Percentiles rank a stretch among this genome's conserved stretches.
Conservation (phyloP, 2,329 filamentous ascomycete species). For the Aspergillus sergii region DNA sequence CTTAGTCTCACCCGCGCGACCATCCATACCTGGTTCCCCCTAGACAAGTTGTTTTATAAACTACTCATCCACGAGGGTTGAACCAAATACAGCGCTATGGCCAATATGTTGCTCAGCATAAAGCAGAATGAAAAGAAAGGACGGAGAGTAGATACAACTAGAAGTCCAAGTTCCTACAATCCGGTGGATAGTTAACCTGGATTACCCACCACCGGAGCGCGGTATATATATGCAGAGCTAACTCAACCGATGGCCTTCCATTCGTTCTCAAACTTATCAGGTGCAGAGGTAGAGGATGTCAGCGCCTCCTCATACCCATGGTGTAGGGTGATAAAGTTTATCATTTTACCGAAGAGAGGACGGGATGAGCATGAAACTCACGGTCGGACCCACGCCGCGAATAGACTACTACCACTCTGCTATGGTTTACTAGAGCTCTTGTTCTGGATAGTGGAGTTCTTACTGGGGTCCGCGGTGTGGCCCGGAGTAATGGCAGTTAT, state of each 20-base stretch:
- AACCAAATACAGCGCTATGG: neutral
- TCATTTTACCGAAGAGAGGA: neutral
- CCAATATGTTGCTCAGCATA: neutral
- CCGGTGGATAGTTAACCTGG: neutral
- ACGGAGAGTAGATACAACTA: neutral
- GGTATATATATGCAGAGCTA: neutral
- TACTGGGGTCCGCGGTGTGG: neutral
- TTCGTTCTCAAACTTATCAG: slow-evolving; percentile 14
- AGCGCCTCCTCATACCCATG: slow-evolving; percentile 34
- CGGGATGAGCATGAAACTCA: neutral
- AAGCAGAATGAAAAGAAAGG: neutral
- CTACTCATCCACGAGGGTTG: neutral
- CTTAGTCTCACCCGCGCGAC: neutral
- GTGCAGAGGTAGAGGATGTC: slow-evolving; percentile 4
- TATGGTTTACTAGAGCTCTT: neutral
- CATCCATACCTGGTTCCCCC: neutral
- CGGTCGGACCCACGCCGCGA: neutral
- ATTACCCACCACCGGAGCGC: neutral
- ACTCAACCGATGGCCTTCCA: neutral
- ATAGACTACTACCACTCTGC: neutral
- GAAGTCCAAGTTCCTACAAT: neutral
- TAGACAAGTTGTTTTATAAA: neutral
- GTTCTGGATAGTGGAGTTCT: neutral
- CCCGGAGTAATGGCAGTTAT: neutral
- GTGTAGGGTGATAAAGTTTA: slow-evolving; percentile 59